Base-by-base conservation (phyloP, 2,329 filamentous ascomycete species). In the Xylaria sp. region DNA sequence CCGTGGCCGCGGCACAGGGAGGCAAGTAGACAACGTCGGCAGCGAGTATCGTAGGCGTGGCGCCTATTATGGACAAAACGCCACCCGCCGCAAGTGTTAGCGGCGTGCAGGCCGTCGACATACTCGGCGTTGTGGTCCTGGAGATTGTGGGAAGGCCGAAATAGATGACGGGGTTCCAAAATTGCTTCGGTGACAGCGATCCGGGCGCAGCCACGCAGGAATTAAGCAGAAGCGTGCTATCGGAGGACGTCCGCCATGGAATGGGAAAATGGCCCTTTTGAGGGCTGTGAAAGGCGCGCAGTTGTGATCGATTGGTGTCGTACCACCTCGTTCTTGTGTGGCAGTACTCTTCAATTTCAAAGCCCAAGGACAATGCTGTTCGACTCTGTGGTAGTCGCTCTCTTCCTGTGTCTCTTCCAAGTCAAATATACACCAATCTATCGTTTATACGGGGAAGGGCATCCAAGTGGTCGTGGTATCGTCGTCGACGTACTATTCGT, bases 1-100 rank as follows among this genome's bases (percentile, higher is more conserved):
- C 77, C 20, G 81, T 69, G 59, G 78, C 77, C 25, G 81, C 79
- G 31, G 82, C 82, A 77, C 89, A 90, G 61, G 81, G 78, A 10
- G 87, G 87, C 38, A 83, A 84, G 79, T 89, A 92, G 69, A 89
- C 78, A 72, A 87, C 86, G 68, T 87, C 82, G 66, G 84, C 79
- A 54, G 85, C 83, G 72, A 92, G 83, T 50, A 86, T 89, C 73
- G 90, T 82, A 70, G 85, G 81, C 62, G 85, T 82, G 71, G 82
- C 83, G 69, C 83, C 81, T 61, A 80, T 79, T 63, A 91, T 76
- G 65, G 85, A 82, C 70, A 86, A 75, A 54, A 85, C 75, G 59
- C 82, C 84, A 64, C 78, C 78, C 59, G 79, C 79, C 3, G 83
- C 81, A 36, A 86, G 76, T 62, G 81, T 77, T 61, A 79, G 78